Evolutionary conservation across 139 green algal species (phyloP).

Genomic region (Monoraphidium neglectum): DNA sequence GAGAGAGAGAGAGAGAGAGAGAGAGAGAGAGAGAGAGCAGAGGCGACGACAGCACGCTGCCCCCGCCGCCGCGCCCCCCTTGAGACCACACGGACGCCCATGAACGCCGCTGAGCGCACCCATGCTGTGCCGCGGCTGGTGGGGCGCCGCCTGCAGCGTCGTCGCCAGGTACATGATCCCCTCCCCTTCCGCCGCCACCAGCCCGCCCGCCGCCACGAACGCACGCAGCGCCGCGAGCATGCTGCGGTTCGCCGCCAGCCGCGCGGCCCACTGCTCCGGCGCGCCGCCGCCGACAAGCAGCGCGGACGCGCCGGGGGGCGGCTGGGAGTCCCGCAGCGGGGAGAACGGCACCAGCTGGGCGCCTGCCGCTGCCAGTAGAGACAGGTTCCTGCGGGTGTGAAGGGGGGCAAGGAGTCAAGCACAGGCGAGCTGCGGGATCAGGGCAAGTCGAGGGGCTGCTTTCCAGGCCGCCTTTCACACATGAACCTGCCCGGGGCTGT

Average conservation of each 20-base stretch:
- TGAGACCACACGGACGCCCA: neutral
- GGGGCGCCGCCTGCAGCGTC: conserved; percentile 22
- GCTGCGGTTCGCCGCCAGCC: conserved; percentile 71
- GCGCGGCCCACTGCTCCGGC: conserved; percentile 69
- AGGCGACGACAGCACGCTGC: neutral
- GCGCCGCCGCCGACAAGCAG: conserved; percentile 89
- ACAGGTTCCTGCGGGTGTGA: conserved; percentile 47
- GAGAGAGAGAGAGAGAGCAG: neutral
- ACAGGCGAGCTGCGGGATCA: neutral
- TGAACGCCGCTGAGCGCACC: conserved; percentile 19
- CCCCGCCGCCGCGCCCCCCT: neutral
- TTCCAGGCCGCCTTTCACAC: conserved; percentile 33
- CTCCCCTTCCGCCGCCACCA: conserved; percentile 91
- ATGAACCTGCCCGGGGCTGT: conserved; percentile 61
- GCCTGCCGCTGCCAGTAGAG: conserved; percentile 60
- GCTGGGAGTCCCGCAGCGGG: conserved; percentile 72
- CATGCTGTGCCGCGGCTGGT: conserved; percentile 30
- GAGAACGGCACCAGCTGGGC: conserved; percentile 92
- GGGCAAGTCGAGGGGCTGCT: neutral
- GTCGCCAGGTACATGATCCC: conserved; percentile 87
- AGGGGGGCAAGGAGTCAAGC: neutral
- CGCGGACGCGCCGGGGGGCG: conserved; percentile 73
- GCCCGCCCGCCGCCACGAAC: conserved; percentile 83
- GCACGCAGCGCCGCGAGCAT: conserved; percentile 64
- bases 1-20: neutral